Evolutionary conservation across 148 eudicot genomes (phyloP), one percentile per base, ranked within the genome.

Genomic region (Rhododendron vialii): DNA sequence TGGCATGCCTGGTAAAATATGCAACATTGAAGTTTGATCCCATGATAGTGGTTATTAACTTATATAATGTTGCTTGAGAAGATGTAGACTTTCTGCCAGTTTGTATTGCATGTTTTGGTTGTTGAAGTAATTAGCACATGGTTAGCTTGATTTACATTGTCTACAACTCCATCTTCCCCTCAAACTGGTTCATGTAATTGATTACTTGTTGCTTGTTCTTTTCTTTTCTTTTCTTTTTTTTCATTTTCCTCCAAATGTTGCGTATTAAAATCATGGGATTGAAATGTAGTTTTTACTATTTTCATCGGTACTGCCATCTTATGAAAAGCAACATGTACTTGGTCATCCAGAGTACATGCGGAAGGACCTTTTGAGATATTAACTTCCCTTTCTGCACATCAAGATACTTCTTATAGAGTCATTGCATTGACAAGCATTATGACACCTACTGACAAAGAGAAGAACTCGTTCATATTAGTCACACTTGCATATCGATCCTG

Each of bases 71-170:
- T 45, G 57, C 78, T 43, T 67, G 1, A 14, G 51, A 82, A 59
- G 50, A 57, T 82, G 55, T 15, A 24, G 48, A 61, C 84, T 59
- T 61, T 82, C 50, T 82, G 50, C 33, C 18, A 24, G 17, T 63
- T 61, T 61, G 8, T 57, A 63, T 61, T 61, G 41, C 59, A 8
- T 80, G n/a, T 38, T 45, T 78, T 43, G 38, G 12, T 28, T n/a
- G 2, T 79, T 80, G 22, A 30, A 50, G 61, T 48, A 26, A 50
- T 50, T 22, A 28, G 61, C 53, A 43, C 30, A 24, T 24, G 28
- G 24, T 50, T 80, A 1, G 8, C 55, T 79, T 79, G 82, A 79
- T 79, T 78, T 14, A 79, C 82, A 26, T 79, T 79, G 82, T 45
- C 81, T 45, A 14, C 35, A 48, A 48, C 7, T 51, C 57, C 63